Evolutionary conservation across 345 rosid species (phyloP).

Genomic region (Brassica rapa): DNA sequence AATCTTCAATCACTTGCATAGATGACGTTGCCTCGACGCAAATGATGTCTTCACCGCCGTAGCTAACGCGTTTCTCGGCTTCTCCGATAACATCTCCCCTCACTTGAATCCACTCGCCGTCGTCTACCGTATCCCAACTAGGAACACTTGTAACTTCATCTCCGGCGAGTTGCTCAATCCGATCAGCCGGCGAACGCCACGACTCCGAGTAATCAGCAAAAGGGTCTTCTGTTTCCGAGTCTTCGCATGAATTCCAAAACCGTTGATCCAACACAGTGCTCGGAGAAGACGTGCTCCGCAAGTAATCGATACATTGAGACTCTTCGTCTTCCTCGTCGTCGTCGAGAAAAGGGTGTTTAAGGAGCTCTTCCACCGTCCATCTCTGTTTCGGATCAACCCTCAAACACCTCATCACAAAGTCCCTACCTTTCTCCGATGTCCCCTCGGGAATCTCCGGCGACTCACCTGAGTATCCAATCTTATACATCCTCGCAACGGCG

Average conservation of each 20-base stretch:
- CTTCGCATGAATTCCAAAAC: conserved; percentile 57
- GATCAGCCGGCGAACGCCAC: conserved; percentile 38
- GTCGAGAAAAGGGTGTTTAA: conserved; percentile 64
- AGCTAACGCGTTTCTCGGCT: conserved; percentile 17
- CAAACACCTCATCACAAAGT: conserved; percentile 67
- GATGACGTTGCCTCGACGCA: conserved; percentile 30
- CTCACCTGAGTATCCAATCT: conserved; percentile 69
- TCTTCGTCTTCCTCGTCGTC: conserved; percentile 24
- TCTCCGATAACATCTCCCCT: conserved; percentile 47
- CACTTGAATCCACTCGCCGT: conserved; percentile 65
- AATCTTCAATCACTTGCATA: conserved; percentile 8
- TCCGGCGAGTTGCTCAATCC: conserved; percentile 52
- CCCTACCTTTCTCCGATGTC: conserved; percentile 56
- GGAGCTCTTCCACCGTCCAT: conserved; percentile 61
- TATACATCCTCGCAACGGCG: conserved; percentile 61
- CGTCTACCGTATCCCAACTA: conserved; percentile 43
- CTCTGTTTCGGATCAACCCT: conserved; percentile 57
- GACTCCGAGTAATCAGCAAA: conserved; percentile 15
- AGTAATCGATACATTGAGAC: background rate
- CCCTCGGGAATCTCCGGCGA: conserved; percentile 59
- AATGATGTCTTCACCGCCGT: conserved; percentile 22
- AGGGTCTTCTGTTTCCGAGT: conserved; percentile 23
- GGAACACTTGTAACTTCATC: conserved; percentile 13
- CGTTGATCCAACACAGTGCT: conserved; percentile 65
- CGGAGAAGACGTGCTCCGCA: conserved; percentile 50